Evolutionary conservation across 257 asterid genomes (phyloP).

Genomic region (Nyctanthes arbortristis): DNA sequence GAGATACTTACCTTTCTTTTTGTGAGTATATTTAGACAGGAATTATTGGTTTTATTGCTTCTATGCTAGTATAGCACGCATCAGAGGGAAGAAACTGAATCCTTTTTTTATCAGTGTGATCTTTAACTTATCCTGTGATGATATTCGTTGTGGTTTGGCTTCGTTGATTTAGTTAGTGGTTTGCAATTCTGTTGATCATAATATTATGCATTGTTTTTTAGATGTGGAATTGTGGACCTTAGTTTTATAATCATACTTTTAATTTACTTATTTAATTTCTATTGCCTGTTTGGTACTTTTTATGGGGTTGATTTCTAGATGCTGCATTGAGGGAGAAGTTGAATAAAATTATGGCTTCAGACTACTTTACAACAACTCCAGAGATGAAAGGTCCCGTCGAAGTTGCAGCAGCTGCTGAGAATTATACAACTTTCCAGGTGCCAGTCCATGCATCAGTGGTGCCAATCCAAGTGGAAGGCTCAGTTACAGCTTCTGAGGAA

Average conservation of each 20-base stretch:
- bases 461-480: constrained; percentile 27
- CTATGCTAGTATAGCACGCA: background rate
- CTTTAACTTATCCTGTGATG: background rate
- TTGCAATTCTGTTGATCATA: background rate
- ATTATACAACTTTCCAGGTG: constrained; percentile 40
- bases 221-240: background rate
- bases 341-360: constrained; percentile 74
- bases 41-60: background rate
- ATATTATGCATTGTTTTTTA: background rate
- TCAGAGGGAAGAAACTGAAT: background rate
- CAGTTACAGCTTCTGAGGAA: constrained; percentile 26
- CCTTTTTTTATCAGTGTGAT: background rate
- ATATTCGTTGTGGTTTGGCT: background rate
- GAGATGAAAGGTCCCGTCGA: constrained; percentile 74
- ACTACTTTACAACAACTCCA: constrained; percentile 71
- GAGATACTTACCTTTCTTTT: background rate
- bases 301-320: constrained; percentile 42
- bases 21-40: background rate
- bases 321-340: constrained; percentile 72
- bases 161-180: background rate
- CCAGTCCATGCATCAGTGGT: constrained; percentile 30
- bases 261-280: background rate
- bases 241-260: background rate
- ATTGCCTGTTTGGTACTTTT: background rate
- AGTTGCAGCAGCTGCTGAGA: constrained; percentile 68